Evolutionary conservation across 768 basidiomycete species (phyloP), one percentile per base, ranked within the genome.

Genomic region (Pleurotus platypus): DNA sequence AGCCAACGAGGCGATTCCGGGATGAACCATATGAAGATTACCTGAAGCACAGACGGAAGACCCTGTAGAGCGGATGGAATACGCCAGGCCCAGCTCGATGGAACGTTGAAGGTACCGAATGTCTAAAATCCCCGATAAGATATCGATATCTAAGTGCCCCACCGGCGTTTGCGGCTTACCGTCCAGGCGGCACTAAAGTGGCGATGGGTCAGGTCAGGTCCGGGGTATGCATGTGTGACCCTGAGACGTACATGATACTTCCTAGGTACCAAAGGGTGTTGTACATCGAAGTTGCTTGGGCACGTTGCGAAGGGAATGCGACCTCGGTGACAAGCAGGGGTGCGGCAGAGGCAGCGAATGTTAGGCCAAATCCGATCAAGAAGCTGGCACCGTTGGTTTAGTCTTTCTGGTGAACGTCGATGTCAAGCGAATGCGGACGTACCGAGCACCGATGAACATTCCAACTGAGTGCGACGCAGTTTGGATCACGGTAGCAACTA

Each of bases 181-280:
- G 84, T 76, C 89, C 87, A 89, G 18, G 86, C 87, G 11, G 87
- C 81, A 62, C 83, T 84, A 42, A 35, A 35, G 20, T 45, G 46
- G 20, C 49, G 46, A 30, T 48, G 37, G 56, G 40, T 9, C 30
- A 11, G 2, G 30, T 35, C 30, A 11, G 30, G 30, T 35, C 8
- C 30, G 30, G 30, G 30, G 3, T 11, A 11, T 35, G 8, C 30
- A 35, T 35, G 8, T 9, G 4, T 35, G 30, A 35, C 30, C 30
- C 30, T 35, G 50, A 55, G 43, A 75, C 83, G 46, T 61, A 86
- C 84, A 89, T 67, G 67, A 89, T 87, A 60, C 83, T 72, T 57
- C 87, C 89, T 40, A 83, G 78, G 68, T 87, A 87, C 87, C 88
- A 89, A 57, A 89, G 79, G 9, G 84, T 81, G 72, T 89, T 88